Percentiles rank a stretch among this genome's conserved stretches.
Evolutionary conservation across 2,329 filamentous ascomycete species (phyloP).

Genomic region (Knoxdaviesia capensis): DNA sequence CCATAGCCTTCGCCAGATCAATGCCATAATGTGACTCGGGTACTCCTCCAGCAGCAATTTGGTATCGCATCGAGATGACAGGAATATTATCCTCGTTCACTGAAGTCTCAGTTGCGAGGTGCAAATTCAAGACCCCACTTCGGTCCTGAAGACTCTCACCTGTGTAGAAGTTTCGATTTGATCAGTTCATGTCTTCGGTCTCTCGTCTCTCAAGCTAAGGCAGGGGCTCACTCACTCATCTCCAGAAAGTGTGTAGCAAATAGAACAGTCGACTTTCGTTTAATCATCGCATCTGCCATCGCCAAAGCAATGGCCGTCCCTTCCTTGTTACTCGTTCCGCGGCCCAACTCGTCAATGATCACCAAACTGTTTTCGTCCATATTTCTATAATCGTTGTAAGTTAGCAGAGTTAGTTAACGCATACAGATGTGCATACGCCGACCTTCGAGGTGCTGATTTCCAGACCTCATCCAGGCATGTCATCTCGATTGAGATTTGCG

Average conservation of each 20-base stretch:
- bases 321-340: slow-evolving; percentile 76
- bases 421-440: too few species aligned
- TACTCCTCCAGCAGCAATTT: slow-evolving; percentile 50
- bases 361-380: slow-evolving; percentile 57
- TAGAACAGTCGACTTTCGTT: slow-evolving; percentile 64
- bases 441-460: too few species aligned
- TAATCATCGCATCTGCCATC: slow-evolving; percentile 71
- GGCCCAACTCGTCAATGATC: slow-evolving; percentile 80
- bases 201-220: too few species aligned
- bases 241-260: slow-evolving; percentile 90
- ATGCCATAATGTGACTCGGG: slow-evolving; percentile 64
- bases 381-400: slow-evolving; percentile 26
- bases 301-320: slow-evolving; percentile 78
- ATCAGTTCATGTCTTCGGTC: too few species aligned
- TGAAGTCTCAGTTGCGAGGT: slow-evolving; percentile 52
- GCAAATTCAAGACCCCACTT: slow-evolving; percentile 63
- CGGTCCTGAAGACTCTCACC: slow-evolving; percentile 55
- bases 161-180: slow-evolving; percentile 5
- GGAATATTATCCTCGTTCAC: slow-evolving; percentile 24
- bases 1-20: slow-evolving; percentile 54
- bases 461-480: too few species aligned
- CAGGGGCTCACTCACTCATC: slow-evolving; percentile 23
- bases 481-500: slow-evolving; percentile 3
- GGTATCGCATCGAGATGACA: slow-evolving; percentile 77
- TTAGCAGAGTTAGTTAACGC: too few species aligned